phyloP scores from a whole-genome alignment of 2,329 filamentous ascomycete genomes.

The Chalara sp. region DNA sequence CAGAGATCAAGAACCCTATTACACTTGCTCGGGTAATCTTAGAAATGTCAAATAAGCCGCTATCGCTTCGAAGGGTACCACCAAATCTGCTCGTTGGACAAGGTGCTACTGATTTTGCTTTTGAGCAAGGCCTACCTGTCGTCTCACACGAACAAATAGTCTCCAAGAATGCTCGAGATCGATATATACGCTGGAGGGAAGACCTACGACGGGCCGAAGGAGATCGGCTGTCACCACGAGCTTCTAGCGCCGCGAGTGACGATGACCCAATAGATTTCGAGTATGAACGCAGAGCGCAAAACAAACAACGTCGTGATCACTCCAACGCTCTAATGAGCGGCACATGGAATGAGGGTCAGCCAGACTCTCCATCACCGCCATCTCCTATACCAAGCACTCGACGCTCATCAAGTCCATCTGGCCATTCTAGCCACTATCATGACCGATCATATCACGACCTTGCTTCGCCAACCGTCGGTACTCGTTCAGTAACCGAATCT shows the following conservation, averaged over 20 bases:
- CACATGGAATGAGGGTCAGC: conserved; percentile 58
- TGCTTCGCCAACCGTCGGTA: conserved; percentile 8
- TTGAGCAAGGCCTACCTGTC: conserved; percentile 66
- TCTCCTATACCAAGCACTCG: conserved; percentile 12
- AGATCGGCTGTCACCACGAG: conserved; percentile 27
- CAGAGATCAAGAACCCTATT: conserved; percentile 90
- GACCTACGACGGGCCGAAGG: conserved; percentile 61
- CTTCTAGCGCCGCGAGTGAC: conserved; percentile 20
- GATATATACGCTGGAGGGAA: conserved; percentile 71
- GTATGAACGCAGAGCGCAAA: conserved; percentile 23
- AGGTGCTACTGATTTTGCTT: conserved; percentile 82
- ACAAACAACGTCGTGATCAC: conserved; percentile 37
- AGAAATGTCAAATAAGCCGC: conserved; percentile 64
- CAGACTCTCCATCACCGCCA: conserved; percentile 43
- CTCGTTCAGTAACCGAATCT: conserved; percentile 12
- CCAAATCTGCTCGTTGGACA: conserved; percentile 85
- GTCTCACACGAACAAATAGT: conserved; percentile 71
- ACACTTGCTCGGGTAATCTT: conserved; percentile 78
- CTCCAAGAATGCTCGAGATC: conserved; percentile 71
- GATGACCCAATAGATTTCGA: conserved; percentile 16
- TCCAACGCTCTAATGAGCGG: conserved; percentile 46
- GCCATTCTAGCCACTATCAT: neutral
- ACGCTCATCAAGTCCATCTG: conserved; percentile 7
- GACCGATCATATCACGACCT: conserved; percentile 2
- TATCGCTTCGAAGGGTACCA: conserved; percentile 84